Evolutionary conservation across 78 protist genomes (phyloP).

Genomic region (Tieghemostelium lacteum): DNA sequence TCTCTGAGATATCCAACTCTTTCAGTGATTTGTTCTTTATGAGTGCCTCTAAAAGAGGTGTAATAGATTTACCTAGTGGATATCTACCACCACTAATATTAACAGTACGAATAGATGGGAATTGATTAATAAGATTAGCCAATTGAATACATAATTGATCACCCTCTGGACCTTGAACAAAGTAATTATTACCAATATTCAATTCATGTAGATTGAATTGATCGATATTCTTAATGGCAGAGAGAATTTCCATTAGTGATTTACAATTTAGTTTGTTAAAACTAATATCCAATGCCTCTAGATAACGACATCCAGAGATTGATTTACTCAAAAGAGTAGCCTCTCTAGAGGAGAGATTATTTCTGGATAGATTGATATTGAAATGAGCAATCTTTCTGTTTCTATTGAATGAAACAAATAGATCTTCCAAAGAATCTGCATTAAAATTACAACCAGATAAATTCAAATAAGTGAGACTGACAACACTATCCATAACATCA

Average conservation of each 20-base stretch:
- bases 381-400: conserved; percentile 51
- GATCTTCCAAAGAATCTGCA: conserved; percentile 52
- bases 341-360: conserved; percentile 38
- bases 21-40: conserved; percentile 35
- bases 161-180: conserved; percentile 59
- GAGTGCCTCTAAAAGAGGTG: conserved; percentile 32
- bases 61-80: conserved; percentile 46
- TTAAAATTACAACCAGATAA: conserved; percentile 36
- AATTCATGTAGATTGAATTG: conserved; percentile 59
- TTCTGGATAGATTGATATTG: conserved; percentile 28
- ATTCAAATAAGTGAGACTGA: conserved; percentile 22
- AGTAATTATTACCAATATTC: conserved; percentile 61
- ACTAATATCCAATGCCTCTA: conserved; percentile 52
- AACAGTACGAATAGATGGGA: conserved; percentile 65
- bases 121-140: conserved; percentile 23
- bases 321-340: conserved; percentile 53
- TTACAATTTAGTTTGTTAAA: conserved; percentile 45
- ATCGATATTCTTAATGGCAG: conserved; percentile 69
- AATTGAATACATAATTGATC: conserved; percentile 41
- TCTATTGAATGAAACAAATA: conserved; percentile 59
- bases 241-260: conserved; percentile 43
- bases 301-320: conserved; percentile 69
- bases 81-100: conserved; percentile 56
- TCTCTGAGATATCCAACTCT: conserved; percentile 63
- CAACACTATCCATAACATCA: conserved; percentile 54